phyloP scores from a whole-genome alignment of 305 asterid species.

The Fraxinus sp. region DNA sequence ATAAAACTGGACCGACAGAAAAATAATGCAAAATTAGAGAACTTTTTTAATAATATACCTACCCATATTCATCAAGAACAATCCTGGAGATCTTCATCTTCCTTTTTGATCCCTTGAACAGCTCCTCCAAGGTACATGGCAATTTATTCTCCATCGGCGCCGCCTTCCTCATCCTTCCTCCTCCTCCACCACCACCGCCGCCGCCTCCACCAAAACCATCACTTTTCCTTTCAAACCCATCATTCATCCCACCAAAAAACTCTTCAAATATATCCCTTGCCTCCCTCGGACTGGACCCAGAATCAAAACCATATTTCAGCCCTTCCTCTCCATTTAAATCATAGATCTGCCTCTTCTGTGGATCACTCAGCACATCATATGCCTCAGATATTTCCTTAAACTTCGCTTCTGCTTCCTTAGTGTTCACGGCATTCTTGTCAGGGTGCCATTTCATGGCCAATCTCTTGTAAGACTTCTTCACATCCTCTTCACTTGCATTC shows the following conservation, averaged over 20 bases:
- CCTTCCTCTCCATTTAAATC: slow-evolving; percentile 81
- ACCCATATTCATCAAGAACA: slow-evolving; percentile 67
- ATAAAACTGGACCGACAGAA: neutral
- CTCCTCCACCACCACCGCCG: slow-evolving; percentile 34
- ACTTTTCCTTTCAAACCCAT: slow-evolving; percentile 29
- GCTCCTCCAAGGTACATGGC: slow-evolving; percentile 85
- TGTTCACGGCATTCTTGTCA: slow-evolving; percentile 75
- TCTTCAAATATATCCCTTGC: slow-evolving; percentile 78
- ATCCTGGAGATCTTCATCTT: slow-evolving; percentile 85
- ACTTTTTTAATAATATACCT: slow-evolving; percentile 11
- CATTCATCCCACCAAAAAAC: slow-evolving; percentile 60
- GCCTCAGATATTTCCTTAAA: slow-evolving; percentile 95
- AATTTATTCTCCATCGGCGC: slow-evolving; percentile 72
- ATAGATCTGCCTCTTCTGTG: slow-evolving; percentile 88
- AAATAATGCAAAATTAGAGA: neutral
- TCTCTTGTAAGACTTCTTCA: slow-evolving; percentile 79
- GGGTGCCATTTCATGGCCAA: slow-evolving; percentile 98
- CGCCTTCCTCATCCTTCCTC: slow-evolving; percentile 61
- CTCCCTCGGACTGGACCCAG: slow-evolving; percentile 56
- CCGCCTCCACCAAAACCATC: slow-evolving; percentile 30
- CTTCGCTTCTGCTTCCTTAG: slow-evolving; percentile 78
- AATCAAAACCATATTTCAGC: slow-evolving; percentile 46
- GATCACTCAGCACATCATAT: slow-evolving; percentile 78
- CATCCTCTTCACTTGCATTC: slow-evolving; percentile 68
- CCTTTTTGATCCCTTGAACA: slow-evolving; percentile 77